Base-by-base conservation (phyloP, 305 asterid genomes). In the Lippia alba region DNA sequence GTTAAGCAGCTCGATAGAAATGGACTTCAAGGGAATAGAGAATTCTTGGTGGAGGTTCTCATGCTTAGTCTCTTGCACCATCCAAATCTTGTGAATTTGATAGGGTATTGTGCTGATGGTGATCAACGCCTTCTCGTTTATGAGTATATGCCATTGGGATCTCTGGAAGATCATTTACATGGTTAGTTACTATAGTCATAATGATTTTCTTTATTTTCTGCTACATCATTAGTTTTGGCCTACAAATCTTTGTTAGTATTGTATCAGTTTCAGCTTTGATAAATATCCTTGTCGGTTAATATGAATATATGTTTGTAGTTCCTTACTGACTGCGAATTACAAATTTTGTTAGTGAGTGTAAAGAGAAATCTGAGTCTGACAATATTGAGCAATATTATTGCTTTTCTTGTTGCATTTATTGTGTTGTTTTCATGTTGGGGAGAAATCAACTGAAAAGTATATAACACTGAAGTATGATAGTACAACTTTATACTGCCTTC, bases 11-110 rank as follows among this genome's bases (percentile, higher is more conserved):
- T 91, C 57, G 94, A 93, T 69, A 85, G 94, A 40, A 87, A 90
- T 76, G 97, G 98, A 14, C 85, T 86, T 75, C 97, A 91, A 79
- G 98, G 98, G 51, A 93, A 89, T 72, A 82, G 96, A 75, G 98
- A 93, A 74, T 91, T 91, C 72, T 72, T 86, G 82, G 97, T 90
- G 76, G 98, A 93, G 85, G 94, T 93, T 86, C 91, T 89, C 74
- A 91, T 93, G 98, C 97, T 93, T 81, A 91, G 97, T 82, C 86
- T 89, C 73, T 82, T 91, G 41, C 96, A 93, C 77, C 96, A 93
- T 83, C 85, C 82, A 56, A 91, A 93, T 79, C 96, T 93, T 1
- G 94, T 93, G 54, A 91, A 89, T 85, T 83, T 93, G 84, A 87
- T 89, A 16, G 98, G 98, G 18, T 91, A 93, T 80, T 93, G 97